Conservation (phyloP, 2,329 filamentous ascomycete species). For the Paraconiothyrium sp. region DNA sequence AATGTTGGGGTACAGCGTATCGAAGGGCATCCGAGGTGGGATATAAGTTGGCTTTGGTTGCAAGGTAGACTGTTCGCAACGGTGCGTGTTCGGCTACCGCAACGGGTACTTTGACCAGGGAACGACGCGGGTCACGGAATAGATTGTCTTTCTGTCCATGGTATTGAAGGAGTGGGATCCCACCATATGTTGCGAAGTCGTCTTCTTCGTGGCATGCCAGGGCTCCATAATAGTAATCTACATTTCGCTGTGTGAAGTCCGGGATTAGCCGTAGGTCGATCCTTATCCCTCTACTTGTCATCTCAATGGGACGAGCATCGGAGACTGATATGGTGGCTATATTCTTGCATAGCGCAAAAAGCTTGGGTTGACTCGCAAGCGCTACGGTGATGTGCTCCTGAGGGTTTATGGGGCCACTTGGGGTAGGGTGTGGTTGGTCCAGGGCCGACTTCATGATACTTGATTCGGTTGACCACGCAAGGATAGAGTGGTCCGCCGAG, state of each 20-base stretch:
- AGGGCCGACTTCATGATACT: background rate
- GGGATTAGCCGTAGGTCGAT: background rate
- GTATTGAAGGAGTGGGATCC: background rate
- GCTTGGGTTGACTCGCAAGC: background rate
- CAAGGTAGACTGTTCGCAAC: background rate
- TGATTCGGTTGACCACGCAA: constrained; percentile 1
- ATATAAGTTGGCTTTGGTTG: background rate
- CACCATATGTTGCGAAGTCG: background rate
- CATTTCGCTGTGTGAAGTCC: background rate
- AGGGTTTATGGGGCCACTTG: background rate
- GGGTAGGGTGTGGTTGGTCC: background rate
- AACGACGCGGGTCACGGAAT: background rate
- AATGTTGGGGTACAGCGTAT: background rate
- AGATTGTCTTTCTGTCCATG: background rate
- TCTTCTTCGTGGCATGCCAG: background rate
- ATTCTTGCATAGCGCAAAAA: background rate
- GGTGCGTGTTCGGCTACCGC: background rate
- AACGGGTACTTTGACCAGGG: background rate
- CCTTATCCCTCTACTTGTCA: background rate
- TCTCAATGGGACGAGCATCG: background rate
- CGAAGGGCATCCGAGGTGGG: background rate
- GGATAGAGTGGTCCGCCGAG: constrained; percentile 1
- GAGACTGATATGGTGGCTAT: background rate
- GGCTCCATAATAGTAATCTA: background rate
- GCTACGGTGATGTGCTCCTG: background rate